Base-by-base conservation (phyloP, 2,329 filamentous ascomycete genomes). In the Colletotrichum paranaense region DNA sequence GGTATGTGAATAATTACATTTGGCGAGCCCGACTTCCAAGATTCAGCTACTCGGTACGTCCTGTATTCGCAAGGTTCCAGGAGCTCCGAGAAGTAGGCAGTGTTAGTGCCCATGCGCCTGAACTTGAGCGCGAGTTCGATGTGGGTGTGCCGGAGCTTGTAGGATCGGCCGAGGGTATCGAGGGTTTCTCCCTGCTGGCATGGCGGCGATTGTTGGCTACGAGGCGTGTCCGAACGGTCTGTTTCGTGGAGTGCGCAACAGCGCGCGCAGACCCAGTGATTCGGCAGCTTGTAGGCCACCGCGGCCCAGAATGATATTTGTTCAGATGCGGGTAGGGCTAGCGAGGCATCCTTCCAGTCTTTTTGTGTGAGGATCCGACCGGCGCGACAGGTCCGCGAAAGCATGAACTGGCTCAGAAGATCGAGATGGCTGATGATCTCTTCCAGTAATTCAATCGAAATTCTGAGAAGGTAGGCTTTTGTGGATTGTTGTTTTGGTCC, bases 251-350 rank as follows among this genome's bases (percentile, higher is more conserved):
- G 58, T 30, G 12, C 6, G 28, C 58, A 62, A 22, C 58, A 62
- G 38, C 30, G 58, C 58, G n/a, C 58, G 58, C 58, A 62, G 16
- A 30, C 58, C 58, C 58, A 62, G 28, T 62, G 58, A n/a, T 62
- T 32, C 12, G 58, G 58, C 19, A 28, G 24, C 12, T 6, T 46
- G 38, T 62, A 62, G 12, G 58, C 58, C n/a, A 62, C 24, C 22
- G 12, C 28, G 24, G 30, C 30, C 26, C 30, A 62, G 58, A 62
- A 62, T 3, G 19, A 19, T 16, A 62, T n/a, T 49, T n/a, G 16
- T 8, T 49, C 42, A 22, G 42, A 8, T 7, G 8, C 42, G 19
- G 42, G 19, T 9, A 49, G 42, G 2, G 16, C 19, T n/a, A 49
- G 42, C 19, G 19, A 22, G 19, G 42, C 42, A 22, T 49, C 19